A percentile compares a stretch with the other conserved stretches of the same genome.
Conservation (phyloP, 108 stramenopile genomes). For the Aureococcus anophagefferens region DNA sequence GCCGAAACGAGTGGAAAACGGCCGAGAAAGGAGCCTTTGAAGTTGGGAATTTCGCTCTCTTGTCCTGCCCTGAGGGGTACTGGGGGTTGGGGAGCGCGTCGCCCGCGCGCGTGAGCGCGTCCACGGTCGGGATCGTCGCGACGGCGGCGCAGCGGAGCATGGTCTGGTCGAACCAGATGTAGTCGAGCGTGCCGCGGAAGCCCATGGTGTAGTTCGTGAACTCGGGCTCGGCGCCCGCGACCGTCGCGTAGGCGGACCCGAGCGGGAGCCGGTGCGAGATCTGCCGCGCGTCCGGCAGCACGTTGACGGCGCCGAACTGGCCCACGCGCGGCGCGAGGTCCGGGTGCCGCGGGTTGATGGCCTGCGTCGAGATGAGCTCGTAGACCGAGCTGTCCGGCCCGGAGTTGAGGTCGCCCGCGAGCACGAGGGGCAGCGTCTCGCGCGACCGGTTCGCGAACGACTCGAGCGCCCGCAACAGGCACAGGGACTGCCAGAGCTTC, state of each 20-base stretch:
- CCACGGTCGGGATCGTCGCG: constrained; percentile 71
- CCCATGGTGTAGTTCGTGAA: constrained; percentile 85
- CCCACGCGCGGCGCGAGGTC: constrained; percentile 51
- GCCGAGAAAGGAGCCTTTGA: no score
- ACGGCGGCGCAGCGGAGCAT: constrained; percentile 73
- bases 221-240: constrained; percentile 81
- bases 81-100: constrained; percentile 84
- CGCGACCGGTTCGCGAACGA: constrained; percentile 71
- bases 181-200: constrained; percentile 90
- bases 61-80: no score
- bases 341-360: constrained; percentile 77
- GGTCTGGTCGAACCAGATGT: constrained; percentile 84
- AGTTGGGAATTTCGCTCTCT: no score
- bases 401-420: constrained; percentile 97
- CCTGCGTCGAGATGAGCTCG: constrained; percentile 74
- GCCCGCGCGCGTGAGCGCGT: constrained; percentile 59
- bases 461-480: constrained; percentile 83
- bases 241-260: constrained; percentile 80
- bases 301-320: constrained; percentile 55
- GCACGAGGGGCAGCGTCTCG: constrained; percentile 71
- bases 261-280: constrained; percentile 77
- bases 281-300: constrained; percentile 75
- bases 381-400: constrained; percentile 92
- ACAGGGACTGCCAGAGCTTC: constrained; percentile 95
- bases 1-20: no score